These are phyloP conservation scores for Phytophthora rubi DNA, from an alignment of 352 stramenopile genomes.

Conservation along the genomic window DNA sequence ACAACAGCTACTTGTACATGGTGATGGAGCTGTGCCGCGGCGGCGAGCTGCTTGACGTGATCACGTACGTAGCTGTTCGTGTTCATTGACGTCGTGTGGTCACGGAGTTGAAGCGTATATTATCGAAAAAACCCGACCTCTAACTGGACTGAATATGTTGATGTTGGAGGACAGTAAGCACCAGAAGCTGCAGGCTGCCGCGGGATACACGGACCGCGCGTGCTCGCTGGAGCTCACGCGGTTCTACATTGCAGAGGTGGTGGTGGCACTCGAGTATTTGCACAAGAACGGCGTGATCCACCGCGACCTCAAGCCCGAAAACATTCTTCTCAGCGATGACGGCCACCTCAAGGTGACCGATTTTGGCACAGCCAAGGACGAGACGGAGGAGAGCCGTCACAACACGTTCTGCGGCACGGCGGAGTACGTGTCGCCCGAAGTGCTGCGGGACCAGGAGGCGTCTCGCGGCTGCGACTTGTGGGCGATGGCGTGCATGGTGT, in stretches of 20 bases:
- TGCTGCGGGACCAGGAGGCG: slow-evolving; percentile 85
- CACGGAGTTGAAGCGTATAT: background rate
- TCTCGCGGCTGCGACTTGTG: slow-evolving; percentile 89
- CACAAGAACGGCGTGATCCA: slow-evolving; percentile 95
- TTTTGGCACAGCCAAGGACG: slow-evolving; percentile 89
- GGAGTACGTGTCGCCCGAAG: slow-evolving; percentile 93
- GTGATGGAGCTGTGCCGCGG: slow-evolving; percentile 90
- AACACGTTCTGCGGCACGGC: slow-evolving; percentile 93
- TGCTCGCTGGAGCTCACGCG: slow-evolving; percentile 87
- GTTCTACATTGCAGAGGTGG: slow-evolving; percentile 95
- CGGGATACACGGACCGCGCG: slow-evolving; percentile 63
- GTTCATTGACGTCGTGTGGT: background rate
- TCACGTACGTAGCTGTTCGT: slow-evolving; percentile 61
- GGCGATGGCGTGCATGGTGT: slow-evolving; percentile 92
- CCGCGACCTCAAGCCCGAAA: slow-evolving; percentile 94
- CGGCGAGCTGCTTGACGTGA: slow-evolving; percentile 87
- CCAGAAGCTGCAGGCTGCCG: slow-evolving; percentile 69
- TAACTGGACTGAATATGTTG: slow-evolving; percentile 5
- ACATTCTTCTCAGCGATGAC: slow-evolving; percentile 85
- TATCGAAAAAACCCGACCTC: slow-evolving; percentile 12
- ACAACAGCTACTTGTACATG: slow-evolving; percentile 91
- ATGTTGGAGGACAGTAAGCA: slow-evolving; percentile 59
- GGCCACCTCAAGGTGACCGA: slow-evolving; percentile 92
- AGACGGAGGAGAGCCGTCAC: slow-evolving; percentile 78
- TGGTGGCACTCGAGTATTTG: slow-evolving; percentile 94